Evolutionary conservation across 208 protist genomes (phyloP).

Genomic region (Acanthamoeba rhysodes): DNA sequence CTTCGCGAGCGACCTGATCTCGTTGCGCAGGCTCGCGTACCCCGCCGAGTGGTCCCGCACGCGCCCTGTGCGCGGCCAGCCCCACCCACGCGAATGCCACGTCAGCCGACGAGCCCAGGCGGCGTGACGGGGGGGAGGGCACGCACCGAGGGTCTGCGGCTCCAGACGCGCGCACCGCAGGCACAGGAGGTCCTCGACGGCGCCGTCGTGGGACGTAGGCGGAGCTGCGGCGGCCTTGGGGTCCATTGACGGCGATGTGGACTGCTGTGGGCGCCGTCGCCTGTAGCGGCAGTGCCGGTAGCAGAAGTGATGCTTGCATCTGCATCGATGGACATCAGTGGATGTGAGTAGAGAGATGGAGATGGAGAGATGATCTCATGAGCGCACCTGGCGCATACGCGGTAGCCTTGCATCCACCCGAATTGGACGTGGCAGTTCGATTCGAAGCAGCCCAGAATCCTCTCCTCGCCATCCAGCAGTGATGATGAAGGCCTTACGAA

Average conservation of each 20-base stretch:
- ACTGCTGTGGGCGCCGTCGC: neutral
- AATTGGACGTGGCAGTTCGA: conserved; percentile 54
- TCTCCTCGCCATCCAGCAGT: conserved; percentile 66
- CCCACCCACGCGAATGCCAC: neutral
- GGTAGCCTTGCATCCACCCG: conserved; percentile 67
- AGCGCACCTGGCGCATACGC: conserved; percentile 20
- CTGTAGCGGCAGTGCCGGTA: conserved; percentile 64
- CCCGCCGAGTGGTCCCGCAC: neutral
- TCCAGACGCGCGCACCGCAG: neutral
- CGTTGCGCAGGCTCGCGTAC: neutral
- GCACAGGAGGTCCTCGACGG: conserved; percentile 13
- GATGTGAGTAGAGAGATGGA: neutral
- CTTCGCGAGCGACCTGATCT: neutral
- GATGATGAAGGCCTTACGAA: neutral
- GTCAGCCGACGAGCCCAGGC: neutral
- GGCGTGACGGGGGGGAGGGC: neutral
- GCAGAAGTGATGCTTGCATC: conserved; percentile 68
- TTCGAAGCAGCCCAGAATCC: conserved; percentile 65
- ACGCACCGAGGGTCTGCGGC: conserved; percentile 51
- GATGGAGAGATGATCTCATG: no score
- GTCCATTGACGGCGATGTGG: neutral
- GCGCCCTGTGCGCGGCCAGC: neutral
- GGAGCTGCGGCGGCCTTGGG: neutral
- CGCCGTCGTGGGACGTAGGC: neutral
- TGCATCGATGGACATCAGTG: neutral